Conservation (phyloP, 257 asterid species). For the Marsdenia floribunda region DNA sequence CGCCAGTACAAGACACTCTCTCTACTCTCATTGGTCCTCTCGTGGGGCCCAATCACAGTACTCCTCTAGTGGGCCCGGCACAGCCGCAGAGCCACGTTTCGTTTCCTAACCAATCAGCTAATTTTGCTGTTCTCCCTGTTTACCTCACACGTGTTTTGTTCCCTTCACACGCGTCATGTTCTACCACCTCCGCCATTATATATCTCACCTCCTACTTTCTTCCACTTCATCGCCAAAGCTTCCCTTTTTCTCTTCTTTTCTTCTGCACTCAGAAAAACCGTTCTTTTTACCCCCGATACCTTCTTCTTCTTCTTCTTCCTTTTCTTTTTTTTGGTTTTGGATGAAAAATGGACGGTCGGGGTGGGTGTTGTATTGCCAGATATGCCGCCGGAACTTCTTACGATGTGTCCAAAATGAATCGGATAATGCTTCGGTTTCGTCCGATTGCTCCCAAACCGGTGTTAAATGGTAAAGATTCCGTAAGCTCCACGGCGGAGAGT, state of each 20-base stretch:
- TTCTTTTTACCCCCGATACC: too few relatives aligned
- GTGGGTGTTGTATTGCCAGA: slow-evolving; percentile 73
- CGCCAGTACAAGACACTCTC: slow-evolving; percentile 3
- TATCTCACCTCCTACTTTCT: not conserved
- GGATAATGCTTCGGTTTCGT: slow-evolving; percentile 61
- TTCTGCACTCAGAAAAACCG: not conserved
- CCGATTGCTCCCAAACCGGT: slow-evolving; percentile 85
- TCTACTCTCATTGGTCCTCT: not conserved
- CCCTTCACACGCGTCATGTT: slow-evolving; percentile 15
- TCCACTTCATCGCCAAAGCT: not conserved
- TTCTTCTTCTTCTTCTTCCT: too few relatives aligned
- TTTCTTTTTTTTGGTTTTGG: too few relatives aligned
- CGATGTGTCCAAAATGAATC: slow-evolving; percentile 43
- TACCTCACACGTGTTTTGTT: slow-evolving; percentile 9
- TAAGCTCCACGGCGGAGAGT: slow-evolving; percentile 25
- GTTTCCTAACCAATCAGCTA: not conserved
- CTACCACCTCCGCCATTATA: slow-evolving; percentile 4
- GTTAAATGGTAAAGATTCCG: slow-evolving; percentile 18
- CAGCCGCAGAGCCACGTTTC: slow-evolving; percentile 10
- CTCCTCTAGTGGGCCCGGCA: not conserved
- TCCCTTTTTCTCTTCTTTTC: not conserved
- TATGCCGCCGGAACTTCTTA: slow-evolving; percentile 39
- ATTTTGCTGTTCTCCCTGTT: not conserved
- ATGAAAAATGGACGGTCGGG: slow-evolving; percentile 42
- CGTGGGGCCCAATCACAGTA: not conserved